Evolutionary conservation across 768 basidiomycete species (phyloP), one percentile per base, ranked within the genome.

Genomic region (Mycena galopus): DNA sequence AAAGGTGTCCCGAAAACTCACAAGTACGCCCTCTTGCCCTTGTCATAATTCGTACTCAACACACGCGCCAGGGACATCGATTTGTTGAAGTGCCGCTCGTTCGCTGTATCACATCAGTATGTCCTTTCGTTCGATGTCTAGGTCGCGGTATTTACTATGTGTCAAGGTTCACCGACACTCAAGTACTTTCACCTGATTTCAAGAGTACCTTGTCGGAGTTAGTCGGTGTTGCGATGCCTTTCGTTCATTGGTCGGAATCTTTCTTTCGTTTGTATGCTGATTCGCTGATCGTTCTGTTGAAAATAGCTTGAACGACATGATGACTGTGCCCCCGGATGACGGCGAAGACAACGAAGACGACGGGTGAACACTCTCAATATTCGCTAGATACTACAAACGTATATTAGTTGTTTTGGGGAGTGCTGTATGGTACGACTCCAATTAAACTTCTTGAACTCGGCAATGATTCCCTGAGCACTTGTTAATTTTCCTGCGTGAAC

Each of bases 1-100:
- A 98, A 98, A 78, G 97, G 96, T 0, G 83, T 97, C 11, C 89
- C 89, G 62, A 99, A 96, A 82, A 87, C 87, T 33, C 96, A 98
- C 79, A 86, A 86, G 94, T 94, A 12, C 29, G 75, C 47, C 47
- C 47, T 62, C 56, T 27, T 32, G 21, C 39, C 74, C 11, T 19
- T 75, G 10, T 19, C 55, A 35, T 19, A 39, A 21, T 69, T 32
- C 44, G 57, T 62, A 19, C 60, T 62, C 53, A 42, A 65, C 25
- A 44, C 69, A 11, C 30, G 32, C 25, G 65, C 37, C 71, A 94
- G 93, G 80, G 96, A 98, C 79, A 98, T 99, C 74, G 97, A 97
- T 80, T 82, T 99, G 60, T 83, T 99, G 72, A 95, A 94, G 81
- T 92, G 94, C 71, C 90, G 96, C 29, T 91, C 92, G 21, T 90